Evolutionary conservation across 2,329 filamentous ascomycete genomes (phyloP).

Genomic region (Penicillium digitatum): DNA sequence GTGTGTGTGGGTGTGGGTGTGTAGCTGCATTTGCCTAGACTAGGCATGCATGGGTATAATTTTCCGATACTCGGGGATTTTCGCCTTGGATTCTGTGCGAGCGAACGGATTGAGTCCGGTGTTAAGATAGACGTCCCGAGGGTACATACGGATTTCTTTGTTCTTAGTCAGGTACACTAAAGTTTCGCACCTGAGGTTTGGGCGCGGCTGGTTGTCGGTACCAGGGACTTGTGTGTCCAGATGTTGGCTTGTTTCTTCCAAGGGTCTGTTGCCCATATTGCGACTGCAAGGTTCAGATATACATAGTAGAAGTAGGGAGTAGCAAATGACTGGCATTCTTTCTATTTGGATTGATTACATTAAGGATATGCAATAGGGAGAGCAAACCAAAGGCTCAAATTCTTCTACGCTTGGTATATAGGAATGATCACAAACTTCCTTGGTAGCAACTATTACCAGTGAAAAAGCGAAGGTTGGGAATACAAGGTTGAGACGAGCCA

Average conservation of each 20-base stretch:
- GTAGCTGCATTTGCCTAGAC: not conserved
- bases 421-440: not conserved
- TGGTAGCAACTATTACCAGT: not conserved
- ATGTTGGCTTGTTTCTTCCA: not conserved
- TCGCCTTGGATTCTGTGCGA: not conserved
- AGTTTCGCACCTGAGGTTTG: not conserved
- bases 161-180: not conserved
- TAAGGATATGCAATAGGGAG: too few species aligned
- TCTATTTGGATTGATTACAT: not conserved
- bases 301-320: not conserved
- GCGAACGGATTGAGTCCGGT: not conserved
- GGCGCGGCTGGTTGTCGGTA: not conserved
- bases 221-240: not conserved
- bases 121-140: not conserved
- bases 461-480: not conserved
- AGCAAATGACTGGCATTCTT: not conserved
- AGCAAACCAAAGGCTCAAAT: not conserved
- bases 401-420: not conserved
- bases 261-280: not conserved
- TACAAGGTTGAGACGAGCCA: too few species aligned
- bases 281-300: not conserved
- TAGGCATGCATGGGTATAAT: not conserved
- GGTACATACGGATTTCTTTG: not conserved
- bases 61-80: slow-evolving; percentile 11
- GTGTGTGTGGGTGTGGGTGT: too few species aligned